These are phyloP conservation scores for Cylindrotheca closterium DNA, from an alignment of 108 stramenopile genomes.

Conservation along the genomic window DNA sequence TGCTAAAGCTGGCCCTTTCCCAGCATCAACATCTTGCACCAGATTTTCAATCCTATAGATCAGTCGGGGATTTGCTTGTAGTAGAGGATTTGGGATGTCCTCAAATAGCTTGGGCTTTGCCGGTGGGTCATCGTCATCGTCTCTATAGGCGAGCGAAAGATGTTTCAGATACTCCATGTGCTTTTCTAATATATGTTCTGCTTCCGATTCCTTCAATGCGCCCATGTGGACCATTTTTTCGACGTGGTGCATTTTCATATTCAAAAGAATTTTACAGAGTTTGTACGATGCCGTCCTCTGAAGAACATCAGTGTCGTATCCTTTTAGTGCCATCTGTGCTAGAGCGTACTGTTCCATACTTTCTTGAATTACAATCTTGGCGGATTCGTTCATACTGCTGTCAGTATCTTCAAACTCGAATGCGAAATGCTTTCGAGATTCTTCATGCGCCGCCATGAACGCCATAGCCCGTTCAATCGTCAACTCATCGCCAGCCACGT, in stretches of 20 bases:
- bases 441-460: slow-evolving; percentile 45
- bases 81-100: too few relatives aligned
- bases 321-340: slow-evolving; percentile 37
- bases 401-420: slow-evolving; percentile 39
- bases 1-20: too few relatives aligned
- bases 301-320: slow-evolving; percentile 33
- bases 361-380: slow-evolving; percentile 59
- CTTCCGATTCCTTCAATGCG: slow-evolving; percentile 66
- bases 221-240: slow-evolving; percentile 41
- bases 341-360: slow-evolving; percentile 31
- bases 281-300: slow-evolving; percentile 54
- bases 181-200: slow-evolving; percentile 50
- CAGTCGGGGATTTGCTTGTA: too few relatives aligned
- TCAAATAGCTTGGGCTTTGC: too few relatives aligned
- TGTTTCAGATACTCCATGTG: slow-evolving; percentile 32
- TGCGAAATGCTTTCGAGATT: slow-evolving; percentile 37
- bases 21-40: too few relatives aligned
- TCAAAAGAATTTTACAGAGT: slow-evolving; percentile 66
- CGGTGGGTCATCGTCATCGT: slow-evolving; percentile 2
- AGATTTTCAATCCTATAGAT: too few relatives aligned
- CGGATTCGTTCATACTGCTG: slow-evolving; percentile 35
- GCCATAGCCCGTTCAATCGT: slow-evolving; percentile 45
- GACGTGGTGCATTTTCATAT: slow-evolving; percentile 36
- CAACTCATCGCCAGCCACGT: too few relatives aligned
- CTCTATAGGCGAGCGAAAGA: slow-evolving; percentile 25